Evolutionary conservation across 2,329 filamentous ascomycete genomes (phyloP).

Genomic region (Alternaria triticimaculans): DNA sequence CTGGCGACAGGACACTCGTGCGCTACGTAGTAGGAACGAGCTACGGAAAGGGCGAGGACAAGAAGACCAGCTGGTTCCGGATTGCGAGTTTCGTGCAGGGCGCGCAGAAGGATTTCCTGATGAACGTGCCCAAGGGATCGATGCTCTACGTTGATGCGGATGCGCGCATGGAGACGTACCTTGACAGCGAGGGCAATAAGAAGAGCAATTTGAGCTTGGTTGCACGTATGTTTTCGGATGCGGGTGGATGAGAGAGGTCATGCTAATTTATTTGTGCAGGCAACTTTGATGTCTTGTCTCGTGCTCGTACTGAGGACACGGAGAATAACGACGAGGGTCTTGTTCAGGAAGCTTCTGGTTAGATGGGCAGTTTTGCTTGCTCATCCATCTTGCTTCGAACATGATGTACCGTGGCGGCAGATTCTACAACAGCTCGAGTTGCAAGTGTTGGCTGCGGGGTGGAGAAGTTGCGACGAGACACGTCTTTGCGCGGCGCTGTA

Average conservation of each 20-base stretch:
- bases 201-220: constrained; percentile 70
- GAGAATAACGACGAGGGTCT: constrained; percentile 44
- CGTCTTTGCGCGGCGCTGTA: constrained; percentile 13
- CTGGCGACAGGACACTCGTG: constrained; percentile 77
- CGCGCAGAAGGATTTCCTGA: constrained; percentile 72
- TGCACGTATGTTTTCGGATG: constrained; percentile 72
- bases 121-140: constrained; percentile 80
- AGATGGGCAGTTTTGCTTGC: constrained; percentile 2
- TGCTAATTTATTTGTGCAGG: constrained; percentile 21
- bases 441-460: not conserved
- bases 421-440: not conserved
- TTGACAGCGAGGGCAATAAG: constrained; percentile 72
- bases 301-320: constrained; percentile 30
- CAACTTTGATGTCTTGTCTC: constrained; percentile 45
- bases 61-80: constrained; percentile 84
- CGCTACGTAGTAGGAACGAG: constrained; percentile 78
- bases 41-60: constrained; percentile 71
- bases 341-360: constrained; percentile 37
- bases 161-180: constrained; percentile 67
- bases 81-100: constrained; percentile 78
- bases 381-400: not conserved
- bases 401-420: not conserved
- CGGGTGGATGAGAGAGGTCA: not conserved
- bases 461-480: not conserved
- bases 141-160: constrained; percentile 86